Conservation (phyloP, 192 early-diverging fungal species). For the Linnemannia elongata region DNA sequence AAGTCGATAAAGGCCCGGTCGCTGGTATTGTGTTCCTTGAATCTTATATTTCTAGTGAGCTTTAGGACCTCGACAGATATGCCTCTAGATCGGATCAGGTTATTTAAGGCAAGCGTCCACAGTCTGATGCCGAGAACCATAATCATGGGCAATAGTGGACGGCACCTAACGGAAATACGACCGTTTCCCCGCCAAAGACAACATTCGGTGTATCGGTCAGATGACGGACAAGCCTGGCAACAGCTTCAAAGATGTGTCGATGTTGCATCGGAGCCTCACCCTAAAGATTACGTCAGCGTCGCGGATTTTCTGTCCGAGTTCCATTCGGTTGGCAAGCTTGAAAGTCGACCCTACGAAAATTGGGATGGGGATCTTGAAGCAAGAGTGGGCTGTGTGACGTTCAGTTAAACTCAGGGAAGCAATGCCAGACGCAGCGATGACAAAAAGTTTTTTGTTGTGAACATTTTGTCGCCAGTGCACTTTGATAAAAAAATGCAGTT, state of each 20-base stretch:
- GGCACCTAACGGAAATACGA: conserved; percentile 40
- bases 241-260: conserved; percentile 32
- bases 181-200: conserved; percentile 31
- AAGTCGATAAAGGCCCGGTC: conserved; percentile 20
- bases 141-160: conserved; percentile 26
- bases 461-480: too few relatives aligned
- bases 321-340: not conserved
- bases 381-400: conserved; percentile 43
- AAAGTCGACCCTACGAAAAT: conserved; percentile 12
- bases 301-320: not conserved
- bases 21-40: not conserved
- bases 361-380: conserved; percentile 50
- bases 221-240: conserved; percentile 22
- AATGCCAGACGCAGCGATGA: conserved; percentile 47
- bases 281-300: conserved; percentile 41
- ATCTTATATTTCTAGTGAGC: conserved; percentile 28
- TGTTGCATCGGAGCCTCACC: conserved; percentile 54
- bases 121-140: conserved; percentile 15
- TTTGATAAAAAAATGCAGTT: too few relatives aligned
- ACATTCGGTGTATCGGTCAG: not conserved
- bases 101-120: conserved; percentile 22
- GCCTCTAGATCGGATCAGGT: conserved; percentile 30
- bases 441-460: conserved; percentile 15
- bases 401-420: conserved; percentile 36
- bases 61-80: conserved; percentile 22